Conservation (phyloP, 768 basidiomycete species). For the Suillus bovinus region DNA sequence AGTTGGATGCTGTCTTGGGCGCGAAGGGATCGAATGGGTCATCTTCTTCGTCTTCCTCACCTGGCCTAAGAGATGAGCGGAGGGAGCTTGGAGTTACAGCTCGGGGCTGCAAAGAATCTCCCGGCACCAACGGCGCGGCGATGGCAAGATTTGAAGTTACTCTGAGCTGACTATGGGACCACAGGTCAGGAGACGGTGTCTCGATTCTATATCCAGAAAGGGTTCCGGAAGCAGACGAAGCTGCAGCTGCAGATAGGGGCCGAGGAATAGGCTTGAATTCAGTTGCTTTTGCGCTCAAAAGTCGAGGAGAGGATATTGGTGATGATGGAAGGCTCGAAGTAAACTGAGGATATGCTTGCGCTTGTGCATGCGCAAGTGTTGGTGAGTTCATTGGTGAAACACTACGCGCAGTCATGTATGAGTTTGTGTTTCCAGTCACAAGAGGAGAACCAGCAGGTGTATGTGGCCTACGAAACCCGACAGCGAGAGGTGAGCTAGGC, state of each 20-base stretch:
- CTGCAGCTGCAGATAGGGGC: conserved; percentile 69
- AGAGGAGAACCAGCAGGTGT: conserved; percentile 79
- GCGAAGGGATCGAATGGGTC: conserved; percentile 84
- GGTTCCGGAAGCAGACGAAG: conserved; percentile 57
- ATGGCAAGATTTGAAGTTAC: conserved; percentile 87
- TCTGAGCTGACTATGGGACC: conserved; percentile 72
- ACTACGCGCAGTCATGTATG: conserved; percentile 57
- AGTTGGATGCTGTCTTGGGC: conserved; percentile 42
- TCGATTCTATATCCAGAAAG: conserved; percentile 58
- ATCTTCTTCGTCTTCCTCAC: conserved; percentile 71
- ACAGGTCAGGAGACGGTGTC: conserved; percentile 88
- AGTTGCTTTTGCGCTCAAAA: conserved; percentile 86
- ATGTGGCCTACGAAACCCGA: conserved; percentile 76
- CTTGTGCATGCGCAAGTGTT: conserved; percentile 55
- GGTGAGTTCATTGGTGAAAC: conserved; percentile 67
- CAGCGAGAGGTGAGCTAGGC: conserved; percentile 74
- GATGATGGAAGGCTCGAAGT: conserved; percentile 84
- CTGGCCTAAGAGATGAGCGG: conserved; percentile 60
- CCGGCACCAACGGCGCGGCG: conserved; percentile 84
- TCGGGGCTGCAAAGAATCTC: conserved; percentile 50
- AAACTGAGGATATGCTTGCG: conserved; percentile 60
- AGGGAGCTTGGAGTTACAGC: conserved; percentile 71
- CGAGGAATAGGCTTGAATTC: conserved; percentile 87
- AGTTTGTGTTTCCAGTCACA: conserved; percentile 52
- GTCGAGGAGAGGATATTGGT: conserved; percentile 79